Base-by-base conservation (phyloP, 2,329 filamentous ascomycete genomes). In the Colletotrichum truncatum region DNA sequence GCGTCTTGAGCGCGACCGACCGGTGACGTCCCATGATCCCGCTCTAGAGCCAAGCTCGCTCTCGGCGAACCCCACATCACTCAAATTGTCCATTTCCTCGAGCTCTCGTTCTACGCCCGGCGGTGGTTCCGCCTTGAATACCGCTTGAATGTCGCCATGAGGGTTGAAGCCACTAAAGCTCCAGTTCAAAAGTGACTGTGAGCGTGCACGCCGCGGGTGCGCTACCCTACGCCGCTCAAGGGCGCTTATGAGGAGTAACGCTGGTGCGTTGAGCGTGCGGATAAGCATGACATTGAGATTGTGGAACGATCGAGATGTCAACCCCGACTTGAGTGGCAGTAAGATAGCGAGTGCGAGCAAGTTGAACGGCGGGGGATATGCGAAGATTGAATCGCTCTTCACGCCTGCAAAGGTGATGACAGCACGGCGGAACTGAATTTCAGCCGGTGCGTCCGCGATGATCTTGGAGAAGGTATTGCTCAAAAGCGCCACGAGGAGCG, bases 341-440 rank as follows among this genome's bases (percentile, higher is more conserved):
- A 93, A 79, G 23, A 89, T 71, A n/a, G 88, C 61, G n/a, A 93
- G 79, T 1, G 90, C 91, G 9, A 90, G 73, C 18, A 93, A 83
- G 70, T 93, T 93, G 77, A 91, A 90, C 0, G 90, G 90, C 0
- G 90, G 90, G 6, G 87, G 85, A 71, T 91, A 92, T 5, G 88
- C 84, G 71, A 92, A 92, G 28, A 93, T 84, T 4, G 89, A 87
- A 70, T 93, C 90, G 46, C 85, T 88, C 75, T 93, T 93, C 68
- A 93, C 91, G 25, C 90, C 90, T 75, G 92, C 90, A 67, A 93
- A 90, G 0, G 90, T 92, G 11, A 92, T 79, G 4, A 93, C 90
- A 0, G 90, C 88, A 36, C 90, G 86, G 4, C 90, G 87, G 73
- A 92, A 93, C 67, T 91, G 88, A 26, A 92, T 89, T 74, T 93